Conservation (phyloP, 306 rosid species). For the Abrus pulchellus region DNA sequence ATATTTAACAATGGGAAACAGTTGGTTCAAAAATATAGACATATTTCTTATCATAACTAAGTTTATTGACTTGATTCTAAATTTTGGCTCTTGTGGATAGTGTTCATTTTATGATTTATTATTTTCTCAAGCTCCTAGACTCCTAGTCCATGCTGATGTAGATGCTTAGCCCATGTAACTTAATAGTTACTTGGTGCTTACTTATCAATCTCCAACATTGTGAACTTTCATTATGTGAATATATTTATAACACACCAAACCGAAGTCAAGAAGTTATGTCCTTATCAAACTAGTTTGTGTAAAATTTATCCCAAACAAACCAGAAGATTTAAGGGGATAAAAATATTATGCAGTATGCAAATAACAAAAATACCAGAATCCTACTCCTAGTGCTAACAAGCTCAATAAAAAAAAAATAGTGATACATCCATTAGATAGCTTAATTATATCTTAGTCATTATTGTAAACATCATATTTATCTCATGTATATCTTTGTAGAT, state of each 20-base stretch:
- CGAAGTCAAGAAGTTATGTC: neutral
- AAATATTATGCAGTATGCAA: neutral
- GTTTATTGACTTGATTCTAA: neutral
- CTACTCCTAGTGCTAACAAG: neutral
- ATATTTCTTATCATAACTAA: neutral
- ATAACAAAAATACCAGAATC: neutral
- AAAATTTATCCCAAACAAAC: neutral
- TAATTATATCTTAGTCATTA: too few species aligned
- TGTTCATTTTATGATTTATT: slow-evolving; percentile 1
- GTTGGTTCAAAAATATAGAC: slow-evolving; percentile 7
- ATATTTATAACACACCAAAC: neutral
- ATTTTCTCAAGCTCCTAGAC: slow-evolving; percentile 7
- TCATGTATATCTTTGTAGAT: too few species aligned
- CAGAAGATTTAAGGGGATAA: neutral
- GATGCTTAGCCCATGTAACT: neutral
- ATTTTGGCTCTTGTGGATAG: neutral
- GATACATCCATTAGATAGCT: neutral
- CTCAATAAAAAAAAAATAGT: neutral
- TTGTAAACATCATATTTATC: too few species aligned
- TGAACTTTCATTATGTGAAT: neutral
- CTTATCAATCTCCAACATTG: slow-evolving; percentile 2
- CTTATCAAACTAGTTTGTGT: slow-evolving; percentile 6
- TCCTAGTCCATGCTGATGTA: neutral
- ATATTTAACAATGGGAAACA: neutral
- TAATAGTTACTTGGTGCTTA: neutral